Evolutionary conservation across 805 yeast genomes (phyloP), one percentile per base, ranked within the genome.

Genomic region (Zygosaccharomyces bisporus): DNA sequence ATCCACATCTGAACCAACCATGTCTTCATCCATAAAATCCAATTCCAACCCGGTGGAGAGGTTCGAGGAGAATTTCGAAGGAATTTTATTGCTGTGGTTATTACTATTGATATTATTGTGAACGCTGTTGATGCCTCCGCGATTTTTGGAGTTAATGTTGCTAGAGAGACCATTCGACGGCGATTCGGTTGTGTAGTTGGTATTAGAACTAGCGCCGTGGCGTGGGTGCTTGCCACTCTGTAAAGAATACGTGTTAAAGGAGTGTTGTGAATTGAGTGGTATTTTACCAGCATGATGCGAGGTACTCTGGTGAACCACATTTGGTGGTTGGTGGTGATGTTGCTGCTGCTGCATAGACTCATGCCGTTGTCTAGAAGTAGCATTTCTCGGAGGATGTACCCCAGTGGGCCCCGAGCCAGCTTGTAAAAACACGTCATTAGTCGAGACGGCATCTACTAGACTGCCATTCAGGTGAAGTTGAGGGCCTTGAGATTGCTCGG

Each of bases 361-460:
- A 29, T 30, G 40, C 30, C 30, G 40, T 25, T 37, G 40, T 20
- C 32, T 24, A n/a, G 31, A 10, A 7, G 43, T 32, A 16, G 24
- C 34, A 27, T 30, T 30, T 12, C 25, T 36, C 17, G 37, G 44
- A 10, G 48, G 30, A 24, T 44, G 40, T 13, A 35, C 34, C 25
- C 30, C 29, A 6, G 40, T 24, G 12, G 32, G 20, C 13, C 18
- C 36, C 5, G 40, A 17, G 23, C 47, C 47, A 36, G 69, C 69
- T 48, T 68, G 69, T 54, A 90, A 71, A 60, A 90, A 90, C 48
- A 90, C 97, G 63, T 90, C 97, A 55, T 86, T 90, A 13, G 97
- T 91, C 6, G 93, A 80, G 3, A 90, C 96, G 0, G 95, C 86
- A 57, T 89, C 97, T 72, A 86, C 80, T 41, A 79, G 70, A 57